phyloP scores from a whole-genome alignment of 1,139 yeast genomes.

The Wickerhamomyces sp. region DNA sequence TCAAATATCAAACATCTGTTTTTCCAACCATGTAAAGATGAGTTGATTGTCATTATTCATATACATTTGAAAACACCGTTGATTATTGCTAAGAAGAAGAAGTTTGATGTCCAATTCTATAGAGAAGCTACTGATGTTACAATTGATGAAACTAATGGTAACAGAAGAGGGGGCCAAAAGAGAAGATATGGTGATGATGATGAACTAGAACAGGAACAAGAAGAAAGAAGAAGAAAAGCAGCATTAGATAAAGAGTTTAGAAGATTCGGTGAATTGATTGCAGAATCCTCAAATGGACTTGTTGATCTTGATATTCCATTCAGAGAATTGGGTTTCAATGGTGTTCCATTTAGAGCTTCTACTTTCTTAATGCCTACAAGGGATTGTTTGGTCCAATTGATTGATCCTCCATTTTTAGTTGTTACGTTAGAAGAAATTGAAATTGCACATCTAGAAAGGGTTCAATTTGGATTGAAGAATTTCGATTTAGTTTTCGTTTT shows the following conservation, averaged over 20 bases:
- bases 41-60: constrained; percentile 86
- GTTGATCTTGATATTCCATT: constrained; percentile 92
- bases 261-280: constrained; percentile 82
- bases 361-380: constrained; percentile 97
- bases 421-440: constrained; percentile 90
- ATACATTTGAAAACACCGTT: constrained; percentile 90
- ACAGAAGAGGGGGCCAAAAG: constrained; percentile 55
- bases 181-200: constrained; percentile 98
- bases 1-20: constrained; percentile 89
- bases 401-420: constrained; percentile 93
- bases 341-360: constrained; percentile 94
- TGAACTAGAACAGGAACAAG: constrained; percentile 97
- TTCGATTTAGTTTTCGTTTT: constrained; percentile 94
- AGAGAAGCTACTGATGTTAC: constrained; percentile 96
- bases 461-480: constrained; percentile 93
- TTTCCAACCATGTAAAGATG: constrained; percentile 96
- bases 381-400: constrained; percentile 89
- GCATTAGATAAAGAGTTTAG: constrained; percentile 90
- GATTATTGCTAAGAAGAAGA: constrained; percentile 93
- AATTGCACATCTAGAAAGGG: constrained; percentile 93
- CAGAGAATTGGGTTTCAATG: constrained; percentile 94
- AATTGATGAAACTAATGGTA: constrained; percentile 95
- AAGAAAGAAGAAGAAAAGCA: constrained; percentile 89
- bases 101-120: constrained; percentile 92
- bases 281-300: constrained; percentile 78